These are phyloP conservation scores for Leersia perrieri DNA, from an alignment of 176 grass and related monocot species.

Conservation along the genomic window DNA sequence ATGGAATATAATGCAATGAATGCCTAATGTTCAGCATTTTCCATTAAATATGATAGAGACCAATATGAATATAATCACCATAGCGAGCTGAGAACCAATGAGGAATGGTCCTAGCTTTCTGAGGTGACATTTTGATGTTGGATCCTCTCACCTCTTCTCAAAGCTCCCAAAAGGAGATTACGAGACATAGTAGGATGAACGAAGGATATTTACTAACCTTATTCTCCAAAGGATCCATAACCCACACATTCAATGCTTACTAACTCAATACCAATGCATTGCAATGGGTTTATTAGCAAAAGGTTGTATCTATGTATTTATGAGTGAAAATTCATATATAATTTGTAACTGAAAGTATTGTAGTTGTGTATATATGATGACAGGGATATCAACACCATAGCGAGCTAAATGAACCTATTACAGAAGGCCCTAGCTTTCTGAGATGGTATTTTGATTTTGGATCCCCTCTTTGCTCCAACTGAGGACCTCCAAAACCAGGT, in stretches of 20 bases:
- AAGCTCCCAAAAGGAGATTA: neutral
- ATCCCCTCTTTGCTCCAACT: constrained; percentile 9
- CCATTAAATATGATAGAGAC: neutral
- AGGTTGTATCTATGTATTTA: neutral
- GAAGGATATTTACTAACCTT: constrained; percentile 11
- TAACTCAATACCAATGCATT: neutral
- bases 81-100: constrained; percentile 50
- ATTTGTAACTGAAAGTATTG: neutral
- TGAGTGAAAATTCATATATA: neutral
- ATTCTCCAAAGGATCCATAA: constrained; percentile 37
- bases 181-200: constrained; percentile 15
- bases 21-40: neutral
- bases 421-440: constrained; percentile 25
- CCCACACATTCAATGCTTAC: neutral
- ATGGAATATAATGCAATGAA: neutral
- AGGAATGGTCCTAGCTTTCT: constrained; percentile 47
- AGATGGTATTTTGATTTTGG: constrained; percentile 31
- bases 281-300: neutral
- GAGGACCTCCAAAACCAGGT: neutral
- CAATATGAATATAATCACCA: constrained; percentile 27
- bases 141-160: constrained; percentile 24
- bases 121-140: constrained; percentile 46
- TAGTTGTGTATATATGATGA: neutral
- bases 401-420: constrained; percentile 25
- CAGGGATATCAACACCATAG: constrained; percentile 13